Evolutionary conservation across 129 eudicot species (phyloP).

Genomic region (Helianthus annuus): DNA sequence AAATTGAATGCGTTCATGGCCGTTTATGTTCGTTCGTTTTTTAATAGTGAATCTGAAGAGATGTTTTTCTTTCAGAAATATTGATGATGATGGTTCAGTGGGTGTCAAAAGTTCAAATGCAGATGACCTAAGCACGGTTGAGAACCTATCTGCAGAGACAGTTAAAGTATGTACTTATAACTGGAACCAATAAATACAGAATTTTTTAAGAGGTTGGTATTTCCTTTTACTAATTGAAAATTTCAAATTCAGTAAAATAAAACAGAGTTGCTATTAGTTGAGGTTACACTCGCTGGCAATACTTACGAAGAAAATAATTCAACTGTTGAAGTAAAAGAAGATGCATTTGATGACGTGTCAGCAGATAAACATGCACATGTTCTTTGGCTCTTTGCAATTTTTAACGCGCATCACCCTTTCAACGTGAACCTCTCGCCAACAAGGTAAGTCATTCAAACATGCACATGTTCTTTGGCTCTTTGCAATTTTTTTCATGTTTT

Average conservation of each 20-base stretch:
- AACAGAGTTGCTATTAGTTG: slow-evolving; percentile 43
- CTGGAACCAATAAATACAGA: slow-evolving; percentile 21
- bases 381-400: too few species aligned
- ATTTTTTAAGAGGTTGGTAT: slow-evolving; percentile 16
- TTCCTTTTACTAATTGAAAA: background rate
- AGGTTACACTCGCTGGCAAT: slow-evolving; percentile 47
- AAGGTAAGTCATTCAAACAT: slow-evolving; percentile 48
- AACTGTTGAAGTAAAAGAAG: slow-evolving; percentile 46
- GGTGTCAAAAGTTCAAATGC: slow-evolving; percentile 50
- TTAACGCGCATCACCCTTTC: slow-evolving; percentile 62
- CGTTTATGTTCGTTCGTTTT: too few species aligned
- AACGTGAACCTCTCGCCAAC: slow-evolving; percentile 77
- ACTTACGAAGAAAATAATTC: slow-evolving; percentile 48
- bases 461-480: background rate
- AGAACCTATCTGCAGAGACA: too few species aligned
- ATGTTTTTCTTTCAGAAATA: slow-evolving; percentile 56
- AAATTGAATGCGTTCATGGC: too few species aligned
- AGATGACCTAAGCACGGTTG: slow-evolving; percentile 47
- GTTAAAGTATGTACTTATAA: too few species aligned
- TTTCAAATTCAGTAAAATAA: slow-evolving; percentile 50
- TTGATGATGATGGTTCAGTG: slow-evolving; percentile 61
- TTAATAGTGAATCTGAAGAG: slow-evolving; percentile 12
- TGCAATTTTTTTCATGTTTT: too few species aligned
- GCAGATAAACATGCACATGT: too few species aligned
- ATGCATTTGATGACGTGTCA: slow-evolving; percentile 41